These are phyloP conservation scores for Paraleonurus japonicus DNA, from an alignment of 257 asterid species.

Conservation along the genomic window DNA sequence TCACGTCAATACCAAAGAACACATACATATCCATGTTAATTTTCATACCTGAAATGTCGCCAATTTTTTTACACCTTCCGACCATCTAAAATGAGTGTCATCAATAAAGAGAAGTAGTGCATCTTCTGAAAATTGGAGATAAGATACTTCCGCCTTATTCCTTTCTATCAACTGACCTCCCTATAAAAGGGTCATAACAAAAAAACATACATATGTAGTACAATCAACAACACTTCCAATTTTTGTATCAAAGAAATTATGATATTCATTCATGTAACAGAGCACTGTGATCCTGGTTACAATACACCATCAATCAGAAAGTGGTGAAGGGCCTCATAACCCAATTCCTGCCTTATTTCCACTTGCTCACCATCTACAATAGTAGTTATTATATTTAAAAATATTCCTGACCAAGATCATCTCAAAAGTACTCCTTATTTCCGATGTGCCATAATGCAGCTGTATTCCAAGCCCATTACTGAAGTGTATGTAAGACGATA, in stretches of 20 bases:
- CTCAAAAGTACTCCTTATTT: not conserved
- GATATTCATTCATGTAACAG: not conserved
- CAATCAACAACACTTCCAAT: not conserved
- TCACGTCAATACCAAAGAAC: not conserved
- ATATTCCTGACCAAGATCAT: slow-evolving; percentile 13
- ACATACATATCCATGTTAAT: not conserved
- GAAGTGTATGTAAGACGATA: not conserved
- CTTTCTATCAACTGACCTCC: not conserved
- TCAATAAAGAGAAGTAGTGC: not conserved
- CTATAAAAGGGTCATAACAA: not conserved
- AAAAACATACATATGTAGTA: not conserved
- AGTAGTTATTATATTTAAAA: slow-evolving; percentile 1
- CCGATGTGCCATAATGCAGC: not conserved
- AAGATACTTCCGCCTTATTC: not conserved
- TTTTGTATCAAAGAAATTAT: not conserved
- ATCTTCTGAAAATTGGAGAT: not conserved
- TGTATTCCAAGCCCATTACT: not conserved
- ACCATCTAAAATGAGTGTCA: not conserved
- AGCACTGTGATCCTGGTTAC: not conserved
- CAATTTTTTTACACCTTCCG: not conserved
- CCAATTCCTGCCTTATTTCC: not conserved
- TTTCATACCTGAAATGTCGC: not conserved
- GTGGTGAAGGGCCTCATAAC: not conserved
- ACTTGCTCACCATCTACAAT: not conserved
- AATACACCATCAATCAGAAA: not conserved